These are phyloP conservation scores for Cystobasidium onofrii DNA, from an alignment of 768 basidiomycete species.

Conservation along the genomic window DNA sequence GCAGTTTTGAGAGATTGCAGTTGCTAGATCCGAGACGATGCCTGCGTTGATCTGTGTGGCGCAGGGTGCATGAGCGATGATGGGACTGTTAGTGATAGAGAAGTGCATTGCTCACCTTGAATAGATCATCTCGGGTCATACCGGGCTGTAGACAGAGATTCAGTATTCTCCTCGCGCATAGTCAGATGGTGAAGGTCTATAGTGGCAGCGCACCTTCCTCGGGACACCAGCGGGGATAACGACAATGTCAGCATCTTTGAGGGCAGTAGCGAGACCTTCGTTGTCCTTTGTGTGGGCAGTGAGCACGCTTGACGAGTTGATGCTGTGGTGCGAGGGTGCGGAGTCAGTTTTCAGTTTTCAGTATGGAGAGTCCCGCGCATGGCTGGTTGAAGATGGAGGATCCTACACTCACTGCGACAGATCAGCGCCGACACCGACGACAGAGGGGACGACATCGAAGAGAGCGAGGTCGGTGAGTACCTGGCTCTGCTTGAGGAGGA, in stretches of 20 bases:
- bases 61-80: background rate
- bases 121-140: slow-evolving; percentile 67
- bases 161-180: slow-evolving; percentile 23
- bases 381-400: background rate
- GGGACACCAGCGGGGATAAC: slow-evolving; percentile 96
- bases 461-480: slow-evolving; percentile 73
- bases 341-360: background rate
- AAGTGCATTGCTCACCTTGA: slow-evolving; percentile 60
- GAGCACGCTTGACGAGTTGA: slow-evolving; percentile 77
- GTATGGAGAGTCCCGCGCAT: background rate
- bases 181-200: slow-evolving; percentile 33
- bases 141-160: slow-evolving; percentile 44
- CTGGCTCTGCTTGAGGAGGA: slow-evolving; percentile 79
- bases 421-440: slow-evolving; percentile 87
- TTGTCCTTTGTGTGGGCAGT: slow-evolving; percentile 66
- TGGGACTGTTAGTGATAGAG: background rate
- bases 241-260: slow-evolving; percentile 79
- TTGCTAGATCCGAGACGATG: slow-evolving; percentile 87
- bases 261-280: slow-evolving; percentile 70
- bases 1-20: slow-evolving; percentile 68
- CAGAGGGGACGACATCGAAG: slow-evolving; percentile 81
- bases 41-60: slow-evolving; percentile 83
- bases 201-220: slow-evolving; percentile 58
- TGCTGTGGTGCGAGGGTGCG: slow-evolving; percentile 52
- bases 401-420: slow-evolving; percentile 50